A percentile compares a stretch with the other conserved stretches of the same genome.
These are phyloP conservation scores for Populus tremula DNA, from an alignment of 345 rosid species.

Conservation along the genomic window DNA sequence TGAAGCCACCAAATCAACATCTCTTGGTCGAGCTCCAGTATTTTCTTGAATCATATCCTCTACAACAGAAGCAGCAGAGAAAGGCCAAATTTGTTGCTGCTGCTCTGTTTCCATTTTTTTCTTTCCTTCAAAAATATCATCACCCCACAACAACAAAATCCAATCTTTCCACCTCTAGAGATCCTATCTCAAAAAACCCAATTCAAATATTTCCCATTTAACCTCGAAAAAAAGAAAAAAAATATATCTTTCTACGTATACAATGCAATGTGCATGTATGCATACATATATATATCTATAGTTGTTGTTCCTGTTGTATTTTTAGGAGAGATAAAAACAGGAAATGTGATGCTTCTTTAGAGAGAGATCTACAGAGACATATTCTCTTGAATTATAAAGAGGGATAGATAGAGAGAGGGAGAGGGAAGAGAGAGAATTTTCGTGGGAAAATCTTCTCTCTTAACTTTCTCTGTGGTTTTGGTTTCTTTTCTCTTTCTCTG, in stretches of 20 bases:
- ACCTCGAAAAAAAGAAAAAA: constrained; percentile 4
- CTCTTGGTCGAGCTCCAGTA: constrained; percentile 31
- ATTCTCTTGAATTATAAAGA: constrained; percentile 1
- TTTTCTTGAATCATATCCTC: constrained; percentile 78
- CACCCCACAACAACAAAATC: not conserved
- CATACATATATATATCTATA: not conserved
- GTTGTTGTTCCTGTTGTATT: not conserved
- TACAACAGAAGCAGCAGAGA: constrained; percentile 62
- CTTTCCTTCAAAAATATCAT: not conserved
- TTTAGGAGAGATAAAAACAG: not conserved
- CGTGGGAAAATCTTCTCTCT: constrained; percentile 24
- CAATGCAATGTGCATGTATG: not conserved
- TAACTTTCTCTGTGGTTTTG: constrained; percentile 35
- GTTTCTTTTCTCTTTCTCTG: constrained; percentile 10
- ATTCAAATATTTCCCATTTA: not conserved
- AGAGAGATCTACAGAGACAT: not conserved
- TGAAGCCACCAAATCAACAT: constrained; percentile 46
- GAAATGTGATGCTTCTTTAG: not conserved
- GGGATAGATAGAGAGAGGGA: constrained; percentile 15
- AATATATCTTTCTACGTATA: not conserved
- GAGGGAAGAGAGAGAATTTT: constrained; percentile 7
- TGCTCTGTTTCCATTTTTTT: constrained; percentile 53
- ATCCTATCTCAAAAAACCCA: not conserved
- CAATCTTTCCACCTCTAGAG: not conserved
- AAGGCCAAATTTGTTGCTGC: constrained; percentile 21